Conservation (phyloP, 108 stramenopile genomes). For the Schizochytrium sp. region DNA sequence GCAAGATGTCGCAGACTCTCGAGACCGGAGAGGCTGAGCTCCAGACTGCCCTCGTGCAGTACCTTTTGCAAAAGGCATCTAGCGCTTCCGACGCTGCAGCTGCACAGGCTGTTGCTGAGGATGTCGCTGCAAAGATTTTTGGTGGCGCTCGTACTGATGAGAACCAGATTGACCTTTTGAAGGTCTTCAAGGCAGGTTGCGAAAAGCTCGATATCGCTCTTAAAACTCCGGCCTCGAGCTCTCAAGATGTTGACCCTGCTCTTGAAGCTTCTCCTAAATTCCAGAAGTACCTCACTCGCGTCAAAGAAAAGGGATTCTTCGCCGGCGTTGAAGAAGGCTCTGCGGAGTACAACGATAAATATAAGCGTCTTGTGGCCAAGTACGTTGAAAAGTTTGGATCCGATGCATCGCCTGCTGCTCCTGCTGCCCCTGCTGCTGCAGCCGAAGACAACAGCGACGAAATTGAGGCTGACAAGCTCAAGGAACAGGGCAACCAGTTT, state of each 20-base stretch:
- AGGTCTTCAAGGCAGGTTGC: slow-evolving; percentile 38
- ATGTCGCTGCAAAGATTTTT: too few species aligned
- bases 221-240: not conserved
- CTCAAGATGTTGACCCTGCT: not conserved
- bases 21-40: too few species aligned
- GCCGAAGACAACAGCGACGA: not conserved
- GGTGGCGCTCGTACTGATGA: too few species aligned
- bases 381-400: slow-evolving; percentile 48
- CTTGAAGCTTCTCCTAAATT: slow-evolving; percentile 32
- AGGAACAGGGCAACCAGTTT: slow-evolving; percentile 59
- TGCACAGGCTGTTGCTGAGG: too few species aligned
- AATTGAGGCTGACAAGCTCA: slow-evolving; percentile 46
- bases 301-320: slow-evolving; percentile 57
- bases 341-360: slow-evolving; percentile 16
- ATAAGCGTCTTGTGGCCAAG: slow-evolving; percentile 17
- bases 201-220: not conserved
- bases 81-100: too few species aligned
- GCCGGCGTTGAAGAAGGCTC: slow-evolving; percentile 12
- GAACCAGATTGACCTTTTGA: not conserved
- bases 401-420: not conserved
- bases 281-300: slow-evolving; percentile 10
- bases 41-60: too few species aligned
- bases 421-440: not conserved
- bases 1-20: too few species aligned
- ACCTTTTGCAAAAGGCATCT: too few species aligned